Conservation (phyloP, 1,284 basidiomycete species). For the Leccinum fuscescens region DNA sequence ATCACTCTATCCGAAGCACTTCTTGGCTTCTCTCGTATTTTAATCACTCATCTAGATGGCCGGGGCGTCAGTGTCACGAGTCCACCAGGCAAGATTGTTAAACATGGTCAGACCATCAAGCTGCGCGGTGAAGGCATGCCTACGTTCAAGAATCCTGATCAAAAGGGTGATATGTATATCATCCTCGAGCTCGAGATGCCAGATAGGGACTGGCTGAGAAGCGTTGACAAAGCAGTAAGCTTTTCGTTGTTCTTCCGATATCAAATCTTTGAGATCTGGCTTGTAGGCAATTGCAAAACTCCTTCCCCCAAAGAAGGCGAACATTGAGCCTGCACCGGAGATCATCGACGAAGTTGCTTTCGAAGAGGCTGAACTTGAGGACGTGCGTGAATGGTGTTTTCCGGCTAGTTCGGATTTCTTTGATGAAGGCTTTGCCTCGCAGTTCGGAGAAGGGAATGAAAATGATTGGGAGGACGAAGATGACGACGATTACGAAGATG, state of each 20-base stretch:
- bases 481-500: slow-evolving; percentile 51
- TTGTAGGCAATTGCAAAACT: slow-evolving; percentile 58
- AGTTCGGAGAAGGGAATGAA: slow-evolving; percentile 70
- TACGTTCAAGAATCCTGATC: slow-evolving; percentile 59
- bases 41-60: slow-evolving; percentile 88
- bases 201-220: slow-evolving; percentile 62
- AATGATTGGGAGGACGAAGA: slow-evolving; percentile 69
- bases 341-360: slow-evolving; percentile 70
- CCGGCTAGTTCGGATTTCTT: slow-evolving; percentile 66
- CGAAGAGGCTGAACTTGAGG: slow-evolving; percentile 73
- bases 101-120: slow-evolving; percentile 69
- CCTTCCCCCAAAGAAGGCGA: slow-evolving; percentile 73
- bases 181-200: slow-evolving; percentile 87
- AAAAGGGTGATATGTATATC: slow-evolving; percentile 81
- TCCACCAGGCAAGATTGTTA: slow-evolving; percentile 74
- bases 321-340: slow-evolving; percentile 68
- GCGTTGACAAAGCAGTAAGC: slow-evolving; percentile 56
- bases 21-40: slow-evolving; percentile 83
- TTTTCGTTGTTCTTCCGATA: background rate
- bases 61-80: slow-evolving; percentile 77
- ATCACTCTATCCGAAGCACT: slow-evolving; percentile 92
- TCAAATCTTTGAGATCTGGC: background rate
- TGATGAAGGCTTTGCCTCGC: slow-evolving; percentile 64
- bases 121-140: slow-evolving; percentile 88
- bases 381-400: slow-evolving; percentile 76